phyloP scores from a whole-genome alignment of 1,284 basidiomycete species.

The Salmacisia buchloeana region DNA sequence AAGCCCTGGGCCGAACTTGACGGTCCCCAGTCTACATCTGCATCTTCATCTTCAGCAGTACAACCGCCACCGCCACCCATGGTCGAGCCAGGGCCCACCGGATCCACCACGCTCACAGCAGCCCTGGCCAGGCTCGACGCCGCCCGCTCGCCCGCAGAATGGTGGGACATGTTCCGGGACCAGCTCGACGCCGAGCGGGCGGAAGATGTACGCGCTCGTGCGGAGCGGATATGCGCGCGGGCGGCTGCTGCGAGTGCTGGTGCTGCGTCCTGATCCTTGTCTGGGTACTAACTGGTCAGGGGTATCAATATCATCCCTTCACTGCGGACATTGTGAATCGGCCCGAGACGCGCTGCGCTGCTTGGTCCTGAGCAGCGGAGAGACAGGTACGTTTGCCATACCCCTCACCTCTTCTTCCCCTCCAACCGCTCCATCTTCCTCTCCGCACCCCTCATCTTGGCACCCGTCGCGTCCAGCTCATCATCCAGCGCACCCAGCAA shows the following conservation, averaged over 20 bases:
- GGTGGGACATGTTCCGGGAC: slow-evolving; percentile 4
- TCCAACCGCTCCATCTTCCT: slow-evolving; percentile 61
- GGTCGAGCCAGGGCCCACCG: background rate
- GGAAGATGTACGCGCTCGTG: background rate
- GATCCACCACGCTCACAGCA: background rate
- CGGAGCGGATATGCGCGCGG: background rate
- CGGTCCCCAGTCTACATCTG: too few species aligned
- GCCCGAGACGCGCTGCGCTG: too few species aligned
- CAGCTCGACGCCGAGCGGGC: slow-evolving; percentile 3
- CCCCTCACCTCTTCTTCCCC: slow-evolving; percentile 19
- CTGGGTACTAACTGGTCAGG: too few species aligned
- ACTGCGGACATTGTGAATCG: too few species aligned
- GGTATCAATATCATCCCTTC: too few species aligned
- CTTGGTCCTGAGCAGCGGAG: too few species aligned
- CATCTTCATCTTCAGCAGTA: background rate
- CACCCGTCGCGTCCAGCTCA: slow-evolving; percentile 68
- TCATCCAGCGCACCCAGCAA: slow-evolving; percentile 71
- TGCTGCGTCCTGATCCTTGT: background rate
- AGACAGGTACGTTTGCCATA: too few species aligned
- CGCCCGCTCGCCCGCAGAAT: background rate
- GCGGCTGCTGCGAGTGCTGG: background rate
- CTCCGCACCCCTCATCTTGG: slow-evolving; percentile 71
- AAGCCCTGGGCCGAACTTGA: too few species aligned
- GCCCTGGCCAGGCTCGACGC: background rate
- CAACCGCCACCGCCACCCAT: background rate